These are phyloP conservation scores for Xylaria hypoxylon DNA, from an alignment of 2,329 filamentous ascomycete species.

Conservation along the genomic window DNA sequence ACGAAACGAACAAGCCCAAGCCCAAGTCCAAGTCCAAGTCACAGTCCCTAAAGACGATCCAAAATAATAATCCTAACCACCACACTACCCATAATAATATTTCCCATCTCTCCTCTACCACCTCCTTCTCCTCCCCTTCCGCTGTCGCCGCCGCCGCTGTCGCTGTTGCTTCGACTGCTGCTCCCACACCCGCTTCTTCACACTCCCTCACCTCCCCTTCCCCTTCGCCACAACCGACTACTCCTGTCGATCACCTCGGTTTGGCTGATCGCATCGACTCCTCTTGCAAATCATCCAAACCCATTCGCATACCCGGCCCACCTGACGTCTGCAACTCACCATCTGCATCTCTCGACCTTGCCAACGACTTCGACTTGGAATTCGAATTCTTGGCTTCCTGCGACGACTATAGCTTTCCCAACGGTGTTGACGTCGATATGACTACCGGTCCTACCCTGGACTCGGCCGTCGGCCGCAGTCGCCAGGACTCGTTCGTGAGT, in stretches of 20 bases:
- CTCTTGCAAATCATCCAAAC: constrained; percentile 50
- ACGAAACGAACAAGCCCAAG: constrained; percentile 32
- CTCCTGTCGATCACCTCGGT: constrained; percentile 54
- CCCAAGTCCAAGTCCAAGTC: constrained; percentile 17
- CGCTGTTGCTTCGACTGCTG: constrained; percentile 35
- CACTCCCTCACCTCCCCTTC: constrained; percentile 54
- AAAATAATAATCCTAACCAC: constrained; percentile 38
- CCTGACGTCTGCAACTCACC: constrained; percentile 43
- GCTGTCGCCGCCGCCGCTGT: constrained; percentile 42
- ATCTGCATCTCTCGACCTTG: constrained; percentile 38
- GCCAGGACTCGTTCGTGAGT: constrained; percentile 75
- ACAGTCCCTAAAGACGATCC: constrained; percentile 29
- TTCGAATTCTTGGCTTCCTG: constrained; percentile 42
- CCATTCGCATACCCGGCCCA: constrained; percentile 51
- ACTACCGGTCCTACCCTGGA: constrained; percentile 70
- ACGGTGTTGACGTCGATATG: constrained; percentile 60
- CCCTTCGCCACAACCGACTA: constrained; percentile 59
- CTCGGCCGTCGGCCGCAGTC: constrained; percentile 67
- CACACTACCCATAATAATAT: constrained; percentile 41
- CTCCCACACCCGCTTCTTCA: constrained; percentile 55
- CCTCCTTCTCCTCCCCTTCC: constrained; percentile 36
- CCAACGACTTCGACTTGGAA: constrained; percentile 46
- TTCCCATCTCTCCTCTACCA: constrained; percentile 36
- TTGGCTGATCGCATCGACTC: constrained; percentile 46
- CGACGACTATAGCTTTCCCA: constrained; percentile 41